Conservation (phyloP, 176 grass and related monocot genomes). For the Triticum urartu region DNA sequence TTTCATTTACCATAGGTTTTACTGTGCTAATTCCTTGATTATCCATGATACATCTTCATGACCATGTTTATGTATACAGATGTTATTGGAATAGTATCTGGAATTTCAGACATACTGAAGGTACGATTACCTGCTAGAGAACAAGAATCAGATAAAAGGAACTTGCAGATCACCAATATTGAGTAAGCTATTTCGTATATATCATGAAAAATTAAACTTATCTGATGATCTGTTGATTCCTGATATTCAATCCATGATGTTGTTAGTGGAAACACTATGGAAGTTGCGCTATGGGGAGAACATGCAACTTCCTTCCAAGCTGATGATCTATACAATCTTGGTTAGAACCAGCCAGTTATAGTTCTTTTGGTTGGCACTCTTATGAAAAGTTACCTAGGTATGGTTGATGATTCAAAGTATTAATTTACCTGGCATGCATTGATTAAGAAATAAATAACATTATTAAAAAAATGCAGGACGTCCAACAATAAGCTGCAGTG, state of each 20-base stretch:
- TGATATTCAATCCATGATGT: no score
- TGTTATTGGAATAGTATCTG: neutral
- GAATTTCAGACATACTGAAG: neutral
- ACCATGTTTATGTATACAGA: neutral
- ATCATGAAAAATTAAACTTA: no score
- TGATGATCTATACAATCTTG: no score
- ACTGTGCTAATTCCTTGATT: neutral
- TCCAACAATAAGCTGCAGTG: neutral
- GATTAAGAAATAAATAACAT: no score
- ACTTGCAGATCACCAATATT: neutral
- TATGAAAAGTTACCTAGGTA: neutral
- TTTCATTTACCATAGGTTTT: neutral
- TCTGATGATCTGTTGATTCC: no score
- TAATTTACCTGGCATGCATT: neutral
- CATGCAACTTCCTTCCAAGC: neutral
- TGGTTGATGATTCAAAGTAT: neutral
- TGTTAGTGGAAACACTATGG: neutral
- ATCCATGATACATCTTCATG: neutral
- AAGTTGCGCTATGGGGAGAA: neutral
- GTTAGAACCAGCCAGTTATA: neutral
- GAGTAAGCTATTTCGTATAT: neutral
- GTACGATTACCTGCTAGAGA: neutral
- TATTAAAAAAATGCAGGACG: neutral
- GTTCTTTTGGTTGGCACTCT: neutral
- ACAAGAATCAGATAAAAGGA: neutral